Evolutionary conservation across 345 rosid genomes (phyloP).

Genomic region (Populus deltoides): DNA sequence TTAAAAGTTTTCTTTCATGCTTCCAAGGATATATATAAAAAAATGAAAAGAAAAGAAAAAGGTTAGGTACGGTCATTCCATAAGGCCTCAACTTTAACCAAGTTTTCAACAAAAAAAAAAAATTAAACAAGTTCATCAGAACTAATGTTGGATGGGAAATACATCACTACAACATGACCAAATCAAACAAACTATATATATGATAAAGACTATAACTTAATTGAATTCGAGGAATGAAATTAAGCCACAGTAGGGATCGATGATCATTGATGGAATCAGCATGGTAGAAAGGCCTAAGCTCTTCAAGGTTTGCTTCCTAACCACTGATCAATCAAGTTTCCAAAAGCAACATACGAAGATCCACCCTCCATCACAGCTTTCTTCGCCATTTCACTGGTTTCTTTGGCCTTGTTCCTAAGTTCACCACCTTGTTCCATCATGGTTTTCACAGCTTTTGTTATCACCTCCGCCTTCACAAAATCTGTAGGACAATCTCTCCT

Average conservation of each 20-base stretch:
- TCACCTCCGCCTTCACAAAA: constrained; percentile 26
- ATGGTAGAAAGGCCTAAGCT: not conserved
- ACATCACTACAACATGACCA: not conserved
- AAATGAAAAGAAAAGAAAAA: too few species aligned
- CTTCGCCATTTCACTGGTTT: constrained; percentile 26
- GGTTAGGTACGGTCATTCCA: too few species aligned
- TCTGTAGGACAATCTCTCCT: constrained; percentile 12
- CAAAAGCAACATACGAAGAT: constrained; percentile 16
- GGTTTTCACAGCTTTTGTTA: constrained; percentile 31
- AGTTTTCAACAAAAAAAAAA: too few species aligned
- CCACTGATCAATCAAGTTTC: not conserved
- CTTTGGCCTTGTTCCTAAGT: constrained; percentile 30
- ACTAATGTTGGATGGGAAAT: too few species aligned
- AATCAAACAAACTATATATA: too few species aligned
- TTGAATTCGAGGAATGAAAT: not conserved
- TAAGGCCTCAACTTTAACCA: too few species aligned
- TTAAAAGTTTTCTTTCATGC: too few species aligned
- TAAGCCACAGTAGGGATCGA: not conserved
- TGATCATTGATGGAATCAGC: not conserved
- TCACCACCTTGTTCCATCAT: constrained; percentile 36
- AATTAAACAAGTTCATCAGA: too few species aligned
- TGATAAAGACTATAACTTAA: too few species aligned
- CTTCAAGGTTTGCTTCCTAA: not conserved
- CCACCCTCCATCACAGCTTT: constrained; percentile 35
- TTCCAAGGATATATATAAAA: too few species aligned